These are phyloP conservation scores for Mortierella sp. DNA, from an alignment of 371 early-diverging fungal genomes.

Conservation along the genomic window DNA sequence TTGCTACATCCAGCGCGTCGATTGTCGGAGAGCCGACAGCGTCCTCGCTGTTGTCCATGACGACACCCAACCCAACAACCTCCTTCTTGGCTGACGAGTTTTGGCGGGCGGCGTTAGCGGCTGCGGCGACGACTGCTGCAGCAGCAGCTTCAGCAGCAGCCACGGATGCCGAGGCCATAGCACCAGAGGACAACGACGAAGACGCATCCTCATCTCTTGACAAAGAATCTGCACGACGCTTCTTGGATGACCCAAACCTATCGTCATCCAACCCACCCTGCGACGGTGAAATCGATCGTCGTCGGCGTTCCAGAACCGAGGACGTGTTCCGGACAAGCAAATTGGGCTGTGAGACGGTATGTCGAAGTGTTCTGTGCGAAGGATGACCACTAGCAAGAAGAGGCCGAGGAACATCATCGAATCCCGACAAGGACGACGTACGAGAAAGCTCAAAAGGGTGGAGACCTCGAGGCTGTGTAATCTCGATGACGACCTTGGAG, in stretches of 20 bases:
- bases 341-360: conserved; percentile 43
- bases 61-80: background rate
- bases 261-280: background rate
- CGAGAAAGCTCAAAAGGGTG: conserved; percentile 18
- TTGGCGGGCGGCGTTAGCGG: conserved; percentile 33
- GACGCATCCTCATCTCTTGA: conserved; percentile 11
- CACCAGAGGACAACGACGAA: background rate
- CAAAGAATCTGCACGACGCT: conserved; percentile 42
- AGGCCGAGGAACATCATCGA: conserved; percentile 19
- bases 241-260: conserved; percentile 40
- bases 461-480: conserved; percentile 31
- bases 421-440: conserved; percentile 11
- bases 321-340: conserved; percentile 14
- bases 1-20: conserved; percentile 34
- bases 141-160: conserved; percentile 33
- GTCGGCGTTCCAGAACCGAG: conserved; percentile 32
- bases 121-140: conserved; percentile 31
- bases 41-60: background rate
- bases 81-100: background rate
- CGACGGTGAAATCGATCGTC: conserved; percentile 42
- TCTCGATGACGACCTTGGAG: conserved; percentile 52
- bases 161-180: conserved; percentile 11
- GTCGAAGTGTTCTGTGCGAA: conserved; percentile 16
- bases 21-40: conserved; percentile 21
- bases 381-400: background rate